Evolutionary conservation across 257 asterid genomes (phyloP).

Genomic region (Solanum habrochaites): DNA sequence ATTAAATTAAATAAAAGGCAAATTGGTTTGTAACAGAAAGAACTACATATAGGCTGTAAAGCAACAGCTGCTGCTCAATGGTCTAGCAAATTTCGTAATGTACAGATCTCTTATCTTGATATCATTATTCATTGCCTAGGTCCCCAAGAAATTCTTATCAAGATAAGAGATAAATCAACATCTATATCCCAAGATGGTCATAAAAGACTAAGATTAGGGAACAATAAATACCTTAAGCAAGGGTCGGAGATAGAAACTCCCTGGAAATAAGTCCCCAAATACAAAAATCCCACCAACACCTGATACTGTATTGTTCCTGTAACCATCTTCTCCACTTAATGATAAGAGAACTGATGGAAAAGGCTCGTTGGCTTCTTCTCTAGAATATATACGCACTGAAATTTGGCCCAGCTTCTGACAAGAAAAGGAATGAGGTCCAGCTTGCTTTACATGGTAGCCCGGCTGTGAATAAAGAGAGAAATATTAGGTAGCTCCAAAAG

Average conservation of each 20-base stretch:
- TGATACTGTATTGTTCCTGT: constrained; percentile 82
- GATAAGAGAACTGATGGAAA: constrained; percentile 86
- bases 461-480: constrained; percentile 44
- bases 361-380: constrained; percentile 55
- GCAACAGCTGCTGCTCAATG: not conserved
- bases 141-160: not conserved
- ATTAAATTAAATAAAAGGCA: not conserved
- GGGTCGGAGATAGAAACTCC: constrained; percentile 96
- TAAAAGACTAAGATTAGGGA: not conserved
- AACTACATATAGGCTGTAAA: not conserved
- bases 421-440: constrained; percentile 65
- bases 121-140: not conserved
- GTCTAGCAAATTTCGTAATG: not conserved
- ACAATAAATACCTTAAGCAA: constrained; percentile 60
- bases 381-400: constrained; percentile 52
- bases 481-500: constrained; percentile 3
- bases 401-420: constrained; percentile 89
- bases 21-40: not conserved
- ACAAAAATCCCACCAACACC: constrained; percentile 69
- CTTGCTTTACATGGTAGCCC: constrained; percentile 74
- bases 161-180: not conserved
- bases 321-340: constrained; percentile 96
- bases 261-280: constrained; percentile 77
- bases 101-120: not conserved
- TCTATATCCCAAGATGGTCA: not conserved